These are phyloP conservation scores for Barbarea vulgaris DNA, from an alignment of 345 rosid species.

Conservation along the genomic window DNA sequence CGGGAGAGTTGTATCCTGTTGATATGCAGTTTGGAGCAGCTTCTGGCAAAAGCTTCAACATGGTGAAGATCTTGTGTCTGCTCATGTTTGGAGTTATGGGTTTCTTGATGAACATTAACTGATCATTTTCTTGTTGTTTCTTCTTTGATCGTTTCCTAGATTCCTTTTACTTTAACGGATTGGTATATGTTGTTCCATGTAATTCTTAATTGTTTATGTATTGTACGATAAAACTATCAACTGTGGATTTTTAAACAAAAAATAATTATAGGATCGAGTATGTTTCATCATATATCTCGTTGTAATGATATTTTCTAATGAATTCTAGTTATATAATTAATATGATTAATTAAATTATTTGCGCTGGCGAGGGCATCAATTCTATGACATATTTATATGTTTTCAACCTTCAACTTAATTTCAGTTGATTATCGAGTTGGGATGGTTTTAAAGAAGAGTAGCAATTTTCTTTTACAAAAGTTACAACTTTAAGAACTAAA, in stretches of 20 bases:
- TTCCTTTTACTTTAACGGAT: not conserved
- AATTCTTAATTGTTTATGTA: not conserved
- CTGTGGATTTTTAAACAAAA: not conserved
- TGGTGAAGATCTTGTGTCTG: slow-evolving; percentile 37
- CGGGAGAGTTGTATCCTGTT: slow-evolving; percentile 59
- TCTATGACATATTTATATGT: not conserved
- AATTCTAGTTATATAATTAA: not conserved
- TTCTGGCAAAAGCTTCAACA: slow-evolving; percentile 7
- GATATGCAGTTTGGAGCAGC: slow-evolving; percentile 46
- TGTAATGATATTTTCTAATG: not conserved
- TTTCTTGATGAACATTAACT: slow-evolving; percentile 26
- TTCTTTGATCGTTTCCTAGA: slow-evolving; percentile 7
- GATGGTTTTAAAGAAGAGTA: not conserved
- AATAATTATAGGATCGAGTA: not conserved
- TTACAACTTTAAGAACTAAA: not conserved
- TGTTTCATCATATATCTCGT: not conserved
- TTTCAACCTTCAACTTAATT: not conserved
- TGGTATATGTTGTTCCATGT: slow-evolving; percentile 3
- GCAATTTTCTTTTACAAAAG: not conserved
- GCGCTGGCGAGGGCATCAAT: not conserved
- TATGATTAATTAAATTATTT: not conserved
- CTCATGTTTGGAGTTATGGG: slow-evolving; percentile 45
- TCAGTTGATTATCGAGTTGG: not conserved
- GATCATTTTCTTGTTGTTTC: not conserved
- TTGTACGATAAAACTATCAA: not conserved